A percentile compares a stretch with the other conserved stretches of the same genome.
These are phyloP conservation scores for Apophysomyces variabilis DNA, from an alignment of 371 early-diverging fungal species.

Conservation along the genomic window DNA sequence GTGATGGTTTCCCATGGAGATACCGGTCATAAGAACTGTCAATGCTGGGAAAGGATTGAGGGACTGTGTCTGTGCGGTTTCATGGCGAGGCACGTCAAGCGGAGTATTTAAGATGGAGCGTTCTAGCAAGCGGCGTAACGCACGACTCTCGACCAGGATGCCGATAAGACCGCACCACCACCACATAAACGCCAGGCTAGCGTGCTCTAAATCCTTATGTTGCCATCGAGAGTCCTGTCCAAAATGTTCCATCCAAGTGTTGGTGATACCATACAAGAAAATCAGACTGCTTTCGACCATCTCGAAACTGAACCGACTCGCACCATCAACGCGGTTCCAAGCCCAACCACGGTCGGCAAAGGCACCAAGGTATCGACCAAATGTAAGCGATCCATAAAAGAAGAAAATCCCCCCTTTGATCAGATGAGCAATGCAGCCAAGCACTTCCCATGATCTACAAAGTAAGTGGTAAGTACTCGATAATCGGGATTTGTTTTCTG, in stretches of 20 bases:
- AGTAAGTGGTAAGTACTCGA: background rate
- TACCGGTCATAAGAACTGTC: conserved; percentile 63
- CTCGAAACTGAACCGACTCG: conserved; percentile 49
- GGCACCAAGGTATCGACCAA: conserved; percentile 52
- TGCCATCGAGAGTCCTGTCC: conserved; percentile 56
- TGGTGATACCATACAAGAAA: conserved; percentile 65
- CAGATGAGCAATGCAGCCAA: conserved; percentile 55
- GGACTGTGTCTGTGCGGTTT: conserved; percentile 30
- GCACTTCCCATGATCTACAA: conserved; percentile 42
- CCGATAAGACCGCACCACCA: conserved; percentile 69
- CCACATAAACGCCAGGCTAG: conserved; percentile 69
- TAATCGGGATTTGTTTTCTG: conserved; percentile 10
- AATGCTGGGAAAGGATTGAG: conserved; percentile 63
- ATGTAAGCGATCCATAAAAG: conserved; percentile 50
- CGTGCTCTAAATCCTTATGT: conserved; percentile 70
- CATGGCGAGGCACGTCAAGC: conserved; percentile 27
- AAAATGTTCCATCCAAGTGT: conserved; percentile 72
- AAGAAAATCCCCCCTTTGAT: conserved; percentile 59
- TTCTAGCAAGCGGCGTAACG: conserved; percentile 45
- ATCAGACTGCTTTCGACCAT: conserved; percentile 53
- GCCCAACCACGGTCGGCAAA: conserved; percentile 57
- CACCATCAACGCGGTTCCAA: conserved; percentile 48
- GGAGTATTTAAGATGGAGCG: conserved; percentile 26
- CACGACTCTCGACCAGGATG: conserved; percentile 56
- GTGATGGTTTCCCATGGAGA: conserved; percentile 68